These are phyloP conservation scores for Amylocarpus encephaloides DNA, from an alignment of 2,329 filamentous ascomycete species.

Conservation along the genomic window DNA sequence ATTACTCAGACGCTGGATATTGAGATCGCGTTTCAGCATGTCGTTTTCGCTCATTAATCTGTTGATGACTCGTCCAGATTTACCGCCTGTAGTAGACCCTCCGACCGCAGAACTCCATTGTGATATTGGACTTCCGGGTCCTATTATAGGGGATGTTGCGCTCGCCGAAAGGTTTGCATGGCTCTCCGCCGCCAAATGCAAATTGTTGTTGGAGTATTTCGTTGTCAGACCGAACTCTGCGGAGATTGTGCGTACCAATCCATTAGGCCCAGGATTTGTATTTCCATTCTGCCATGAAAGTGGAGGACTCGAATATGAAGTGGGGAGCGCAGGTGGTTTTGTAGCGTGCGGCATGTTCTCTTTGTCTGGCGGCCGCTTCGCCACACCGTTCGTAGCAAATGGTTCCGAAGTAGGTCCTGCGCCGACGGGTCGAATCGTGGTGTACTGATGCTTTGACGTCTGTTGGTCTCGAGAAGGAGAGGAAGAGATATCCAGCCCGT, in stretches of 20 bases:
- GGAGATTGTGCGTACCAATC: slow-evolving; percentile 25
- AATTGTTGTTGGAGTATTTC: slow-evolving; percentile 16
- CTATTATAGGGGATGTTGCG: neutral
- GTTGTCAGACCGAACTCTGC: slow-evolving; percentile 28
- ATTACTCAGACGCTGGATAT: slow-evolving; percentile 57
- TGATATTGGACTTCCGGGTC: slow-evolving; percentile 1
- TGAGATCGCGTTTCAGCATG: slow-evolving; percentile 64
- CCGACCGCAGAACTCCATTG: slow-evolving; percentile 62
- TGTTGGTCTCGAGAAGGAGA: slow-evolving; percentile 7
- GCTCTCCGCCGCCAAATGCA: slow-evolving; percentile 17
- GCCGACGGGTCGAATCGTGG: slow-evolving; percentile 28
- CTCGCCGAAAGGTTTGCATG: slow-evolving; percentile 4
- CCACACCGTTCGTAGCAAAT: slow-evolving; percentile 8
- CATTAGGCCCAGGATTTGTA: slow-evolving; percentile 10
- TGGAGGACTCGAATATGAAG: slow-evolving; percentile 16
- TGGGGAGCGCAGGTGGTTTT: slow-evolving; percentile 14
- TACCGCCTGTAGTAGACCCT: slow-evolving; percentile 59
- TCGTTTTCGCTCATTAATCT: slow-evolving; percentile 76
- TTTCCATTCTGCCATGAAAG: slow-evolving; percentile 22
- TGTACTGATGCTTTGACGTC: slow-evolving; percentile 15
- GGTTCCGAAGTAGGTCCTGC: slow-evolving; percentile 18
- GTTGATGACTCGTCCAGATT: slow-evolving; percentile 75
- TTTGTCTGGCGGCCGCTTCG: slow-evolving; percentile 10
- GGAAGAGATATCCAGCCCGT: slow-evolving; percentile 16
- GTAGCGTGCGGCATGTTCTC: slow-evolving; percentile 21